Percentiles rank a stretch among this genome's conserved stretches.
These are phyloP conservation scores for Eremothecium coryli DNA, from an alignment of 1,139 yeast species.

Conservation along the genomic window DNA sequence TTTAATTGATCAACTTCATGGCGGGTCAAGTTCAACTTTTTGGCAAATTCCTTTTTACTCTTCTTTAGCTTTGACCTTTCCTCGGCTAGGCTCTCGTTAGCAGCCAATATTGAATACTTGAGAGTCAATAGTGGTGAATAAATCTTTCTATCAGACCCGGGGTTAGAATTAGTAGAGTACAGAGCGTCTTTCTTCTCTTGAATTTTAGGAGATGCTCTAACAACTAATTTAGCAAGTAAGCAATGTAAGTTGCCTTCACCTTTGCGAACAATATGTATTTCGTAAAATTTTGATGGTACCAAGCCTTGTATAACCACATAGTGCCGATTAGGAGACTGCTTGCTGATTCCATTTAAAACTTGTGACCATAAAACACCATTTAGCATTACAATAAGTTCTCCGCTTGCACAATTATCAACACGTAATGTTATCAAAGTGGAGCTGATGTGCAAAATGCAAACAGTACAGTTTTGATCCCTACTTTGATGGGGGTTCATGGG, in stretches of 20 bases:
- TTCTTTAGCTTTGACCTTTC: slow-evolving; percentile 48
- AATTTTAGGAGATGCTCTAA: slow-evolving; percentile 33
- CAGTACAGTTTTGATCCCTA: slow-evolving; percentile 31
- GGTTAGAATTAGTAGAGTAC: slow-evolving; percentile 20
- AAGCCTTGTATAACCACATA: slow-evolving; percentile 51
- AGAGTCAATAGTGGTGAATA: slow-evolving; percentile 48
- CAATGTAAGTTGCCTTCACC: slow-evolving; percentile 34
- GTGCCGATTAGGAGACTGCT: slow-evolving; percentile 33
- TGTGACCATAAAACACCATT: slow-evolving; percentile 59
- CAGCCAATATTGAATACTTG: slow-evolving; percentile 53
- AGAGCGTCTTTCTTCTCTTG: slow-evolving; percentile 17
- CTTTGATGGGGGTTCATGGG: too few species aligned
- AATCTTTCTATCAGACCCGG: slow-evolving; percentile 30
- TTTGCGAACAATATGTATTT: slow-evolving; percentile 45
- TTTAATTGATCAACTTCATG: slow-evolving; percentile 51
- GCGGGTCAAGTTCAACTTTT: slow-evolving; percentile 42
- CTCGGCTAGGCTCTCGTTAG: slow-evolving; percentile 45
- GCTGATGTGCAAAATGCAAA: slow-evolving; percentile 45
- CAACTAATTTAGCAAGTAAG: slow-evolving; percentile 37
- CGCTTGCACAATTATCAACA: slow-evolving; percentile 34
- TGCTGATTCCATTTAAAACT: slow-evolving; percentile 35
- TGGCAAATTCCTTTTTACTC: slow-evolving; percentile 53
- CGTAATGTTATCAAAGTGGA: slow-evolving; percentile 43
- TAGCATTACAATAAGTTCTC: slow-evolving; percentile 40
- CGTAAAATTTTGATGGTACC: slow-evolving; percentile 61